Evolutionary conservation across 2,329 filamentous ascomycete genomes (phyloP).

Genomic region (Dactylellina sp.): DNA sequence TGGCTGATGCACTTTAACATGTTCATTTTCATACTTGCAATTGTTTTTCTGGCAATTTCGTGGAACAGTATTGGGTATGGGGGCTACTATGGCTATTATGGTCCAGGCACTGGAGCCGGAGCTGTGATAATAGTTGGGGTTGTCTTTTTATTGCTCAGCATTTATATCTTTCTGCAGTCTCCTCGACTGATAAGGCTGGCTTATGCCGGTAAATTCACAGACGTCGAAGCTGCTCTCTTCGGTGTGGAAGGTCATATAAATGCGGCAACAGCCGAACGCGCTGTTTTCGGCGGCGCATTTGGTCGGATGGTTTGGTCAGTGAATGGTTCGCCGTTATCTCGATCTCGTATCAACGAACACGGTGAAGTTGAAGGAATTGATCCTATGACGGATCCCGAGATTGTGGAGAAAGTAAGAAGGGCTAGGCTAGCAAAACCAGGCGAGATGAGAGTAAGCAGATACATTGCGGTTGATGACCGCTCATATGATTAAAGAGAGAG

Average conservation of each 20-base stretch:
- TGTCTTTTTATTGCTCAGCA: background rate
- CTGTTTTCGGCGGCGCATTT: constrained; percentile 62
- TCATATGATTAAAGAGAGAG: too few species aligned
- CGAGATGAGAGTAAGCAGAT: constrained; percentile 59
- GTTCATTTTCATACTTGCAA: background rate
- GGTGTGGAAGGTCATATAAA: constrained; percentile 63
- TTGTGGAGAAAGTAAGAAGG: constrained; percentile 60
- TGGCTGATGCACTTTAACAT: constrained; percentile 4
- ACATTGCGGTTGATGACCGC: background rate
- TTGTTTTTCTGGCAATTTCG: too few species aligned
- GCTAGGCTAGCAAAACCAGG: constrained; percentile 61
- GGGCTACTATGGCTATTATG: too few species aligned
- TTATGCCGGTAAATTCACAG: constrained; percentile 62
- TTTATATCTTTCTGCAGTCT: constrained; percentile 57
- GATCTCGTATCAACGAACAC: constrained; percentile 59
- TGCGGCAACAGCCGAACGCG: constrained; percentile 60
- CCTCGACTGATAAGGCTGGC: constrained; percentile 60
- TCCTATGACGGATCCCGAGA: constrained; percentile 58
- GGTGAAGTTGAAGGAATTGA: constrained; percentile 61
- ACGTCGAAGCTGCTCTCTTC: constrained; percentile 62
- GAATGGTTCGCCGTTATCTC: constrained; percentile 61
- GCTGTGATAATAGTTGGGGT: background rate
- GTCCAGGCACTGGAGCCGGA: background rate
- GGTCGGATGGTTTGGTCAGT: constrained; percentile 61
- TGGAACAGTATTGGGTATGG: too few species aligned